Percentiles rank a stretch among this genome's conserved stretches.
These are phyloP conservation scores for Peronospora tabacina DNA, from an alignment of 352 stramenopile species.

Conservation along the genomic window DNA sequence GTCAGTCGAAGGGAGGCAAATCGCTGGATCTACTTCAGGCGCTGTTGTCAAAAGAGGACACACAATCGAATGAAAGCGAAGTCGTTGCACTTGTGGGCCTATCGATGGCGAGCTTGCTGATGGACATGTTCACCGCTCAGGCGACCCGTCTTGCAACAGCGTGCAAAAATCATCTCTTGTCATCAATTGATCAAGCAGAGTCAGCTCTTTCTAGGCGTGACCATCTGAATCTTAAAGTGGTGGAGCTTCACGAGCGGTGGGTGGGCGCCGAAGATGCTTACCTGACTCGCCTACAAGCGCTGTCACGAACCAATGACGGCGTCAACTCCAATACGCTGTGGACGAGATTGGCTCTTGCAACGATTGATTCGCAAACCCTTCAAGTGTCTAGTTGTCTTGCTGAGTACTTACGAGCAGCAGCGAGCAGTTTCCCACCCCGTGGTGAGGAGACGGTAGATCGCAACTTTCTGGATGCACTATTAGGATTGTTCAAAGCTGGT, in stretches of 20 bases:
- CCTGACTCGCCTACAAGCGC: constrained; percentile 23
- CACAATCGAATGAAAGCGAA: constrained; percentile 14
- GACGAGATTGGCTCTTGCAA: constrained; percentile 28
- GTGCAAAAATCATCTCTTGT: constrained; percentile 33
- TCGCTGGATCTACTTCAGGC: constrained; percentile 23
- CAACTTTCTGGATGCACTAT: constrained; percentile 28
- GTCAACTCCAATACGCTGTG: constrained; percentile 17
- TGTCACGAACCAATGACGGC: constrained; percentile 21
- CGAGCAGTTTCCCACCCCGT: neutral
- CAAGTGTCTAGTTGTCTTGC: constrained; percentile 24
- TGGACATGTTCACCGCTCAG: constrained; percentile 9
- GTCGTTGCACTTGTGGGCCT: constrained; percentile 29
- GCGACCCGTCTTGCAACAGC: constrained; percentile 10
- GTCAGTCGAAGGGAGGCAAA: constrained; percentile 20
- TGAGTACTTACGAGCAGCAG: constrained; percentile 21
- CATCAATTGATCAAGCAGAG: constrained; percentile 20
- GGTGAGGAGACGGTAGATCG: constrained; percentile 26
- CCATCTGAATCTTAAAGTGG: constrained; percentile 26
- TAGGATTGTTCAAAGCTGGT: constrained; percentile 29
- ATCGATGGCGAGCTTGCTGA: constrained; percentile 29
- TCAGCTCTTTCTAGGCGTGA: constrained; percentile 15
- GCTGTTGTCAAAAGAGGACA: constrained; percentile 16
- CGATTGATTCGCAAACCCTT: constrained; percentile 32
- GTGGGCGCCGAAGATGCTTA: constrained; percentile 16
- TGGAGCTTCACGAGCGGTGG: constrained; percentile 39